These are phyloP conservation scores for Roridomyces roridus DNA, from an alignment of 768 basidiomycete genomes.

Conservation along the genomic window DNA sequence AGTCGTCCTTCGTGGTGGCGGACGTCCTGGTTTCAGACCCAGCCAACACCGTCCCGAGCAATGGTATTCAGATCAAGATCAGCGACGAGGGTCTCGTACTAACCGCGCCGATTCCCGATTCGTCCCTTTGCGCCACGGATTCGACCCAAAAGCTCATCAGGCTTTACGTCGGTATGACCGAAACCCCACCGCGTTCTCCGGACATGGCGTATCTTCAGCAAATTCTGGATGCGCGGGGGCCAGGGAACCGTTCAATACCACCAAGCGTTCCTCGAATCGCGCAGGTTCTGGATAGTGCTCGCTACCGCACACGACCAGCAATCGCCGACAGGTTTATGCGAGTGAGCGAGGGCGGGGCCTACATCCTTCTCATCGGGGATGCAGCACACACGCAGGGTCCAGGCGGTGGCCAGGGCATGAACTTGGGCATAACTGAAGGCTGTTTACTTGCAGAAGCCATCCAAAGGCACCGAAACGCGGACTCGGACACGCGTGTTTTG, in stretches of 20 bases:
- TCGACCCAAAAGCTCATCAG: neutral
- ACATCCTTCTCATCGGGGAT: constrained; percentile 41
- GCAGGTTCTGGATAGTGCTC: constrained; percentile 42
- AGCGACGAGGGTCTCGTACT: constrained; percentile 7
- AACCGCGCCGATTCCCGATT: constrained; percentile 3
- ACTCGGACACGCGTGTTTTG: constrained; percentile 29
- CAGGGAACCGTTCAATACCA: neutral
- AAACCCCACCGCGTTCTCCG: constrained; percentile 9
- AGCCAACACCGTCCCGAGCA: neutral
- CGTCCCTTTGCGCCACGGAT: neutral
- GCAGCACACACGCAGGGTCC: constrained; percentile 41
- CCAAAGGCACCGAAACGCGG: constrained; percentile 28
- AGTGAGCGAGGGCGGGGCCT: constrained; percentile 2
- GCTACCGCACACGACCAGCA: constrained; percentile 45
- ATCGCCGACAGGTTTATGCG: constrained; percentile 36
- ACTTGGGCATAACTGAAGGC: constrained; percentile 51
- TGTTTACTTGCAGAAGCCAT: constrained; percentile 42
- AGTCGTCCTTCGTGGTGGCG: constrained; percentile 14
- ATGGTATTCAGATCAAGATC: constrained; percentile 5
- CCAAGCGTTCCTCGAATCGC: constrained; percentile 4
- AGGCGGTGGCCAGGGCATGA: constrained; percentile 56
- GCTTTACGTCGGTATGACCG: constrained; percentile 13
- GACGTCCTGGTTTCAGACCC: neutral
- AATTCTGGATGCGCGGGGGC: constrained; percentile 12
- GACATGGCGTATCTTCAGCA: constrained; percentile 15